phyloP scores from a whole-genome alignment of 768 basidiomycete species.

The Leccinum fibrillosum region DNA sequence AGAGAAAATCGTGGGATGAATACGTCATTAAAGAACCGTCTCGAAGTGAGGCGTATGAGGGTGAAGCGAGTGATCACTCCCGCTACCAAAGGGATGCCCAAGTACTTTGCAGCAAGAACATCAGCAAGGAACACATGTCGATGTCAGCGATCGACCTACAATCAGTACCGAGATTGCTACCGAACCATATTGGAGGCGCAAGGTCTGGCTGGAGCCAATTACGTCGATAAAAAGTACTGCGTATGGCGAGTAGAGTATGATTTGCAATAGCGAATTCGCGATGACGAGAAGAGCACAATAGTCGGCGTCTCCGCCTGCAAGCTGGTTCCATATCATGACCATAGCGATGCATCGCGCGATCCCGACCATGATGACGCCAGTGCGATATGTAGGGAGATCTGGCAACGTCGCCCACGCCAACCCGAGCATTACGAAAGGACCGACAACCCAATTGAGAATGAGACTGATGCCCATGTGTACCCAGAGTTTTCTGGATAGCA shows the following conservation, averaged over 20 bases:
- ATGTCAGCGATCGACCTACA: conserved; percentile 39
- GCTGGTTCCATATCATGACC: conserved; percentile 81
- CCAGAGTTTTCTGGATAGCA: conserved; percentile 55
- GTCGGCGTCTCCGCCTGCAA: conserved; percentile 64
- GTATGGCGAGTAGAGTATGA: conserved; percentile 64
- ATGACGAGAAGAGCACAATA: conserved; percentile 81
- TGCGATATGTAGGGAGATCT: conserved; percentile 69
- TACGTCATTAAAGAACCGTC: conserved; percentile 45
- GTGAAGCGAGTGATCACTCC: conserved; percentile 67
- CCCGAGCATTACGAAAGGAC: conserved; percentile 81
- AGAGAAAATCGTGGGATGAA: conserved; percentile 74
- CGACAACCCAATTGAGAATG: conserved; percentile 75
- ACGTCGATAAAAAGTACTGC: conserved; percentile 72
- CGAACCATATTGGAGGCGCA: conserved; percentile 50
- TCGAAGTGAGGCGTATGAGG: conserved; percentile 45
- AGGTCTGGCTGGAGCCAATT: conserved; percentile 45
- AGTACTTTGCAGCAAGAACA: conserved; percentile 47
- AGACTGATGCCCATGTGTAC: conserved; percentile 66
- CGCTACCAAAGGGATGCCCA: conserved; percentile 75
- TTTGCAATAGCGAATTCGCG: conserved; percentile 77
- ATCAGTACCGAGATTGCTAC: conserved; percentile 70
- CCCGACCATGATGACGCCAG: conserved; percentile 82
- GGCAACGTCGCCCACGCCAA: conserved; percentile 84
- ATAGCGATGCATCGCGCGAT: conserved; percentile 43
- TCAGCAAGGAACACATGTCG: not conserved